Conservation (phyloP, 495 filamentous ascomycete species). For the Hypoxylon trugodes region DNA sequence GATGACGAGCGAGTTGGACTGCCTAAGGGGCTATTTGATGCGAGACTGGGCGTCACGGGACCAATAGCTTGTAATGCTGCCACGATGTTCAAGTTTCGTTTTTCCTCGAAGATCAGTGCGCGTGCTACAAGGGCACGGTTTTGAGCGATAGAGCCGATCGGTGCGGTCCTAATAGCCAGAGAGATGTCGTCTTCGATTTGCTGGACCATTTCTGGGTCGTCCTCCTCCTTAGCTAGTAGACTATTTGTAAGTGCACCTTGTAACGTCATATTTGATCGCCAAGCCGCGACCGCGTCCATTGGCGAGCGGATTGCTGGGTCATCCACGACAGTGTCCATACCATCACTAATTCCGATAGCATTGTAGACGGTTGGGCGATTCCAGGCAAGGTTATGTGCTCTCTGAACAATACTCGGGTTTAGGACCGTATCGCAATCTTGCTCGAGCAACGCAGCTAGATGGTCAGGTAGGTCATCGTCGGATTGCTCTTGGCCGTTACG, state of each 20-base stretch:
- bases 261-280: conserved; percentile 84
- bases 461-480: conserved; percentile 74
- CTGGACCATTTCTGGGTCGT: conserved; percentile 45
- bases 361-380: conserved; percentile 77
- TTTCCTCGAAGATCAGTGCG: conserved; percentile 63
- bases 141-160: conserved; percentile 78
- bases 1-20: conserved; percentile 23
- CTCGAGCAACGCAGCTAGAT: conserved; percentile 76
- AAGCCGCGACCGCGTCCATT: conserved; percentile 88
- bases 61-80: conserved; percentile 63
- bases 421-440: conserved; percentile 83
- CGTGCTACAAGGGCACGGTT: conserved; percentile 80
- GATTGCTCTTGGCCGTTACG: conserved; percentile 52
- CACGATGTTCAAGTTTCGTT: conserved; percentile 62
- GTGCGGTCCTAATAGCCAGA: conserved; percentile 77
- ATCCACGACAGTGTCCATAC: conserved; percentile 85
- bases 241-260: conserved; percentile 72
- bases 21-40: conserved; percentile 26
- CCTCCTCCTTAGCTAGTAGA: conserved; percentile 59
- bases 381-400: conserved; percentile 91
- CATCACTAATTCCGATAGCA: conserved; percentile 66
- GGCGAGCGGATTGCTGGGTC: conserved; percentile 87
- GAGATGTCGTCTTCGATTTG: conserved; percentile 64
- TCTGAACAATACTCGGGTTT: conserved; percentile 76
- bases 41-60: conserved; percentile 44